Evolutionary conservation across 768 basidiomycete genomes (phyloP), one percentile per base, ranked within the genome.

Genomic region (Cubamyces sp.): DNA sequence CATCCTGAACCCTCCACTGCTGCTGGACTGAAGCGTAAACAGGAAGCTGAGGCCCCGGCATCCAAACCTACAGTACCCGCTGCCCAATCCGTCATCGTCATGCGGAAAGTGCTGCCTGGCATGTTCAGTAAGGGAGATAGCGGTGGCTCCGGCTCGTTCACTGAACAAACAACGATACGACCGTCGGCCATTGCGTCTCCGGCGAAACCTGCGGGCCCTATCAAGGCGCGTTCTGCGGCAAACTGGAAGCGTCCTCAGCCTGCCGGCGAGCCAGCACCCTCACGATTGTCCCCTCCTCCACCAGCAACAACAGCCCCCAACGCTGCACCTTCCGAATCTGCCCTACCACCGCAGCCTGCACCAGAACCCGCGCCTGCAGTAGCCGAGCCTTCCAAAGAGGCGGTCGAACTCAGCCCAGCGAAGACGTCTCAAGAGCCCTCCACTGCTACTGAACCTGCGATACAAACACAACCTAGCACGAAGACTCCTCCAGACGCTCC

Each of bases 141-240:
- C 25, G 34, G 37, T 26, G 34, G 49, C 5, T 23, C 23, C 19
- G 1, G 48, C 2, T 37, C 59, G 16, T 19, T 64, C 14, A 25
- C 61, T 14, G 48, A 45, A 16, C 64, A 57, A 54, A 25, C 23
- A 11, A 30, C 58, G 18, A 54, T 60, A 14, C 56, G 59, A 14
- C 45, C 41, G 39, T 25, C 16, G 12, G 12, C 34, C 1, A 1
- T 19, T 15, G 30, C 30, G 1, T 57, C 60, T 1, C 59, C 62
- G 2, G 37, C 40, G 42, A 65, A 63, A 67, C 52, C 60, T 18
- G 28, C 62, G 54, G 74, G 73, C 0, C 74, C 71, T 40, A 65
- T 79, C n/a, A 73, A 69, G 62, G 77, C 77, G 61, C 77, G 78
- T 19, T 78, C 76, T 37, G 78, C 76, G 14, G 72, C 74, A n/a